Conservation (phyloP, 768 basidiomycete species). For the Flagelloscypha sp. region DNA sequence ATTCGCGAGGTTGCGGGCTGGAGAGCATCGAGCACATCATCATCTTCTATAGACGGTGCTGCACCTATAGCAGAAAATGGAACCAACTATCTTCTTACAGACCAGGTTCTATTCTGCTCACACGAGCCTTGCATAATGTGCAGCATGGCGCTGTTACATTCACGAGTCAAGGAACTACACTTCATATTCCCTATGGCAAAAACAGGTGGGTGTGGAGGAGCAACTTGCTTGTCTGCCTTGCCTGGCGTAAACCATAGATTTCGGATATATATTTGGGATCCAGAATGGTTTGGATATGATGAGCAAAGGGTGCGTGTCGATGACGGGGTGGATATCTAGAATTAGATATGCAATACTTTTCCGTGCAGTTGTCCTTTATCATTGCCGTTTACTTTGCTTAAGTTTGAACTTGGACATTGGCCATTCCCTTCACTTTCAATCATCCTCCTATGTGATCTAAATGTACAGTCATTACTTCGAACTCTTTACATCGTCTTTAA, state of each 20-base stretch:
- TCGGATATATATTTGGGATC: conserved; percentile 60
- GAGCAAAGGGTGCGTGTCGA: conserved; percentile 11
- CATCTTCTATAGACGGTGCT: conserved; percentile 9
- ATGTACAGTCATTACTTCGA: too few relatives aligned
- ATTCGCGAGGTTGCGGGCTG: conserved; percentile 59
- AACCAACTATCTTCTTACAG: conserved; percentile 82
- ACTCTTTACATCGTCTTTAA: too few relatives aligned
- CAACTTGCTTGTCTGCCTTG: conserved; percentile 67
- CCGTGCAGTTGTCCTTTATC: too few relatives aligned
- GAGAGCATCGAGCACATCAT: background rate
- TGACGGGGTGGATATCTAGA: too few relatives aligned
- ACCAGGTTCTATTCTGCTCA: conserved; percentile 75
- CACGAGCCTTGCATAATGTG: conserved; percentile 99
- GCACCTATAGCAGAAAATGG: conserved; percentile 38
- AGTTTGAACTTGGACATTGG: too few relatives aligned
- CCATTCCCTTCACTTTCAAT: too few relatives aligned
- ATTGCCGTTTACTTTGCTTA: too few relatives aligned
- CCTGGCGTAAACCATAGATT: conserved; percentile 89
- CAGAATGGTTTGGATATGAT: conserved; percentile 11
- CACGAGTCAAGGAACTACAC: conserved; percentile 83
- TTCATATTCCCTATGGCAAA: conserved; percentile 62
- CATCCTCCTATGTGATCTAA: too few relatives aligned
- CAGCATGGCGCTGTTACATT: conserved; percentile 91
- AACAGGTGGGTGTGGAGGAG: conserved; percentile 84
- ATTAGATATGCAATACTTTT: too few relatives aligned